These are phyloP conservation scores for Candida pini DNA, from an alignment of 805 yeast species.

Conservation along the genomic window DNA sequence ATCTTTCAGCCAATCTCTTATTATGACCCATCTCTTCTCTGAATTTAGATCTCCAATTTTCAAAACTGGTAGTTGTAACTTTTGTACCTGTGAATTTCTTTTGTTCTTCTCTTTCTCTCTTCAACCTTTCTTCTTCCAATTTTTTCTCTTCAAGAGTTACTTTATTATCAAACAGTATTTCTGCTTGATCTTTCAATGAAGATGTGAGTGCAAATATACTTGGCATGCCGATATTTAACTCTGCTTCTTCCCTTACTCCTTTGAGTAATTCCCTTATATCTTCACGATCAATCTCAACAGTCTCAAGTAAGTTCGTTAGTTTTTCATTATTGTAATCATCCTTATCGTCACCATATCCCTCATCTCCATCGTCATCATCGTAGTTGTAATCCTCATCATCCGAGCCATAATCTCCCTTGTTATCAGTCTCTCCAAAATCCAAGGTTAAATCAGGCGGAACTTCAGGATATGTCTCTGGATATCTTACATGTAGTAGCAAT, in stretches of 20 bases:
- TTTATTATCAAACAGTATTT: conserved; percentile 55
- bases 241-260: conserved; percentile 54
- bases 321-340: conserved; percentile 31
- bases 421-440: conserved; percentile 22
- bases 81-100: conserved; percentile 87
- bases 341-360: conserved; percentile 40
- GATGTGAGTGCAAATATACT: conserved; percentile 77
- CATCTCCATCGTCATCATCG: conserved; percentile 36
- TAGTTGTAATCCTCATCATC: conserved; percentile 32
- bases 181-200: conserved; percentile 76
- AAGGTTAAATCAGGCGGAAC: conserved; percentile 57
- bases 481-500: conserved; percentile 53
- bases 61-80: conserved; percentile 74
- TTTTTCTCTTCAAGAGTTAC: conserved; percentile 46
- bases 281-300: conserved; percentile 44
- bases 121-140: conserved; percentile 53
- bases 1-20: conserved; percentile 46
- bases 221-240: conserved; percentile 85
- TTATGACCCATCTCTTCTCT: conserved; percentile 70
- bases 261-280: conserved; percentile 39
- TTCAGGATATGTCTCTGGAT: conserved; percentile 81
- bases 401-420: conserved; percentile 18
- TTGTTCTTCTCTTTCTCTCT: conserved; percentile 76
- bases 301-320: conserved; percentile 50
- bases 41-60: conserved; percentile 67